phyloP scores from a whole-genome alignment of 371 early-diverging fungal species.

The Blakeslea trispora region DNA sequence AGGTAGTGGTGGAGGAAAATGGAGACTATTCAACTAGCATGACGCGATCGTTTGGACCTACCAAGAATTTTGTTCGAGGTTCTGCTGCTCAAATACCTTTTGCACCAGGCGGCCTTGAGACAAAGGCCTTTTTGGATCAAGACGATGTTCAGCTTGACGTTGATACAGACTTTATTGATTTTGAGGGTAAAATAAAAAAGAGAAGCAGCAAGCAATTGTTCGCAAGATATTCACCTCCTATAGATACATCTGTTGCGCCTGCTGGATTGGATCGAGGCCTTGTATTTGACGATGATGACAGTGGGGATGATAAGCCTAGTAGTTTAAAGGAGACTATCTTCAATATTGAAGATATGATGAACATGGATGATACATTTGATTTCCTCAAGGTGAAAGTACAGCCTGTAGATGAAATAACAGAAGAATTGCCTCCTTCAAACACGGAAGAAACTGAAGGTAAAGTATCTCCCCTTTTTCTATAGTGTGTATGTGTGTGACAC shows the following conservation, averaged over 20 bases:
- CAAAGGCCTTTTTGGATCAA: conserved; percentile 37
- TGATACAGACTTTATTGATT: conserved; percentile 29
- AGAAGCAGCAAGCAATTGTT: no score
- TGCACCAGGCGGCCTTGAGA: conserved; percentile 73
- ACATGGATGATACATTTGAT: conserved; percentile 47
- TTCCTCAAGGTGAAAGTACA: conserved; percentile 40
- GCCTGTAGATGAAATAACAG: conserved; percentile 21
- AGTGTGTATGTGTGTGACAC: no score
- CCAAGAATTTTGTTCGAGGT: conserved; percentile 75
- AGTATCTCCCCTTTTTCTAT: no score
- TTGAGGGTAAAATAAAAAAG: no score
- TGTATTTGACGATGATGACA: conserved; percentile 29
- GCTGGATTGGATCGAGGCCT: conserved; percentile 72
- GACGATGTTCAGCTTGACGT: conserved; percentile 32
- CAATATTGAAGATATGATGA: conserved; percentile 60
- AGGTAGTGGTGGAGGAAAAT: conserved; percentile 38
- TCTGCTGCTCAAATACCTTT: conserved; percentile 75
- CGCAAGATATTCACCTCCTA: background rate
- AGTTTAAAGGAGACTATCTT: conserved; percentile 33
- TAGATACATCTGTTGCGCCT: conserved; percentile 38
- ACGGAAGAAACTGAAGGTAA: conserved; percentile 25
- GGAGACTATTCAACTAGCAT: conserved; percentile 78
- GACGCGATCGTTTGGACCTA: conserved; percentile 62
- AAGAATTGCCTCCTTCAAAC: conserved; percentile 6
- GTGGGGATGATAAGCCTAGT: conserved; percentile 3